Conservation (phyloP, 2,329 filamentous ascomycete genomes). For the Hirsutella minnesotensis region DNA sequence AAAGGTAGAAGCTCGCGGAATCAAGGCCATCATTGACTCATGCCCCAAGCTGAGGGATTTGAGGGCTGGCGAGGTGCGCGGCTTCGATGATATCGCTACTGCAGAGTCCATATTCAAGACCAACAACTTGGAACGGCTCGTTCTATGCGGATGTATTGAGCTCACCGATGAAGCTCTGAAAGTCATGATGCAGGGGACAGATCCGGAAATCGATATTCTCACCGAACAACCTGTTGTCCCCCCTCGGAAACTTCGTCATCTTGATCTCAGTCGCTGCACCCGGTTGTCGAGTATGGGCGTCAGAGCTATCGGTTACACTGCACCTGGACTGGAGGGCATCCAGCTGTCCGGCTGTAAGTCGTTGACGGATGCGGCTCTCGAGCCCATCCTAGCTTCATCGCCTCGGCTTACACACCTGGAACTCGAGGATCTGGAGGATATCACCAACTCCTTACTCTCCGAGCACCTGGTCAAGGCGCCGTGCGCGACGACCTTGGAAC, state of each 20-base stretch:
- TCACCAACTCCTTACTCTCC: constrained; percentile 64
- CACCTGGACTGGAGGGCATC: constrained; percentile 71
- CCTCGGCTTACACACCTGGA: constrained; percentile 77
- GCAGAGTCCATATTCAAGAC: constrained; percentile 64
- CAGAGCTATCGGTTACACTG: constrained; percentile 57
- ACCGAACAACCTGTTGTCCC: constrained; percentile 67
- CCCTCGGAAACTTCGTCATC: constrained; percentile 64
- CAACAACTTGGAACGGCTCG: constrained; percentile 73
- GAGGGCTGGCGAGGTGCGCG: constrained; percentile 67
- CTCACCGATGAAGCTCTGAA: constrained; percentile 64
- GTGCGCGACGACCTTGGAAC: constrained; percentile 58
- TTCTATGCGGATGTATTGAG: constrained; percentile 69
- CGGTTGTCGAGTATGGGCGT: constrained; percentile 63
- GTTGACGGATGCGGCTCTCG: constrained; percentile 62
- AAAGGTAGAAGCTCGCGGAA: constrained; percentile 66
- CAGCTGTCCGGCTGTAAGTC: constrained; percentile 68
- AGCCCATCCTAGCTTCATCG: constrained; percentile 60
- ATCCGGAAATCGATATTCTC: constrained; percentile 71
- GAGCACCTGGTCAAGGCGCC: constrained; percentile 65
- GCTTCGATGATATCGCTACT: constrained; percentile 64
- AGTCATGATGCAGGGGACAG: constrained; percentile 61
- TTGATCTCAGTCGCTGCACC: constrained; percentile 73
- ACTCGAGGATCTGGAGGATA: constrained; percentile 67
- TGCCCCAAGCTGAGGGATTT: constrained; percentile 69
- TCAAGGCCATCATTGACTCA: constrained; percentile 58